These are phyloP conservation scores for Trichophyton mentagrophytes DNA, from an alignment of 2,329 filamentous ascomycete species.

Conservation along the genomic window DNA sequence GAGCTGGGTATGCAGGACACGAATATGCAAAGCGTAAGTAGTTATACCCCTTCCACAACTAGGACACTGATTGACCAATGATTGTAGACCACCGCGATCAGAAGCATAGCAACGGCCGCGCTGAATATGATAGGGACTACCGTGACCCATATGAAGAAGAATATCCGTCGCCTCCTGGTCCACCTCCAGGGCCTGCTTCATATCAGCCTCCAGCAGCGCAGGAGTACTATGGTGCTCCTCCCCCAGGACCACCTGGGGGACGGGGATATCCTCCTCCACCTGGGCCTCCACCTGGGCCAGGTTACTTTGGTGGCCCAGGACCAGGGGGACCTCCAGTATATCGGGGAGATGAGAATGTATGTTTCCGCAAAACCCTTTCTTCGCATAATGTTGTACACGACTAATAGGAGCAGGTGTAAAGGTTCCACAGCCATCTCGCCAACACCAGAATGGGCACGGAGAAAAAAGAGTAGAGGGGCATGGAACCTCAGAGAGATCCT, in stretches of 20 bases:
- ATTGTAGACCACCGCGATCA: background rate
- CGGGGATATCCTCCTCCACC: slow-evolving; percentile 32
- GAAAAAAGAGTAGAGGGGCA: background rate
- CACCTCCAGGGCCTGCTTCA: slow-evolving; percentile 25
- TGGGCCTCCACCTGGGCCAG: slow-evolving; percentile 25
- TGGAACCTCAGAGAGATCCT: background rate
- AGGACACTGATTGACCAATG: background rate
- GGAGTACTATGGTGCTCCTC: slow-evolving; percentile 4
- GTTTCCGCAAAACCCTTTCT: slow-evolving; percentile 22
- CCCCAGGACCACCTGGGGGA: background rate
- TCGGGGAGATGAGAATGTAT: slow-evolving; percentile 40
- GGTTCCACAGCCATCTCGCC: background rate
- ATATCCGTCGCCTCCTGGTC: slow-evolving; percentile 20
- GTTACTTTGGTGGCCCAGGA: slow-evolving; percentile 25
- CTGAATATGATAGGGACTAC: background rate
- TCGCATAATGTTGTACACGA: slow-evolving; percentile 6
- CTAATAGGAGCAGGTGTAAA: slow-evolving; percentile 3
- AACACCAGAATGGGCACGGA: slow-evolving; percentile 6
- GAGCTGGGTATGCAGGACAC: slow-evolving; percentile 45
- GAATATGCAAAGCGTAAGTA: slow-evolving; percentile 41
- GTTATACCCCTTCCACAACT: slow-evolving; percentile 19
- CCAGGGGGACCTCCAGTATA: slow-evolving; percentile 20
- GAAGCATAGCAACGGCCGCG: background rate
- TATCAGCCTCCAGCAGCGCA: slow-evolving; percentile 5
- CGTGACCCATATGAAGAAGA: slow-evolving; percentile 23